Conservation (phyloP, 2,329 filamentous ascomycete species). For the Calonectria henricotiae region DNA sequence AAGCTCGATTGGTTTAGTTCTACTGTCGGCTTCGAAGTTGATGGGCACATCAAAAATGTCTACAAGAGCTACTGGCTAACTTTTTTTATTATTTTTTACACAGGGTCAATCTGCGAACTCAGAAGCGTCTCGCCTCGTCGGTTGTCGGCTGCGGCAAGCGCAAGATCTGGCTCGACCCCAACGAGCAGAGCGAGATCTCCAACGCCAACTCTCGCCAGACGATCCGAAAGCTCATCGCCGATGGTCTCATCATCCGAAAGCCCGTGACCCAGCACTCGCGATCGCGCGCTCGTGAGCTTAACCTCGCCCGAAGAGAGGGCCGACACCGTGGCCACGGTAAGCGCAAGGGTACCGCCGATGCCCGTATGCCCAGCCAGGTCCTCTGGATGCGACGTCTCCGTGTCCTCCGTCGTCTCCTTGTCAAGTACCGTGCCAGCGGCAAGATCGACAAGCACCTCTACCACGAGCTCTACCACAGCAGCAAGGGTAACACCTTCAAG, state of each 20-base stretch:
- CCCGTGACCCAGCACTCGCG: slow-evolving; percentile 99
- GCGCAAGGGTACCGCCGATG: slow-evolving; percentile 99
- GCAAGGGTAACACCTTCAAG: slow-evolving; percentile 99
- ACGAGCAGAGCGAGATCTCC: slow-evolving; percentile 99
- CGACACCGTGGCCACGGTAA: slow-evolving; percentile 99
- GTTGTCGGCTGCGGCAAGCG: slow-evolving; percentile 99
- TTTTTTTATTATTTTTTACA: slow-evolving; percentile 44
- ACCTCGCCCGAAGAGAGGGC: slow-evolving; percentile 93
- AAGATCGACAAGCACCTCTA: slow-evolving; percentile 99
- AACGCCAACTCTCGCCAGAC: slow-evolving; percentile 99
- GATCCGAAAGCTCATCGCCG: slow-evolving; percentile 98
- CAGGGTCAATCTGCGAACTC: slow-evolving; percentile 99
- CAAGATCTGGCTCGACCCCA: slow-evolving; percentile 99
- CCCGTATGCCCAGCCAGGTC: slow-evolving; percentile 98
- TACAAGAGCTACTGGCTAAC: slow-evolving; percentile 52
- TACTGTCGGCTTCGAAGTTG: slow-evolving; percentile 36
- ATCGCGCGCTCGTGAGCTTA: slow-evolving; percentile 95
- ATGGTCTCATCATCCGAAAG: slow-evolving; percentile 99
- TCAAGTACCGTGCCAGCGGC: slow-evolving; percentile 99
- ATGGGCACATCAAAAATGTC: slow-evolving; percentile 32
- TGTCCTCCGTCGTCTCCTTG: slow-evolving; percentile 98
- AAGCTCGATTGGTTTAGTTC: slow-evolving; percentile 44
- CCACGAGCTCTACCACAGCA: slow-evolving; percentile 99
- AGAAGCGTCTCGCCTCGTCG: slow-evolving; percentile 99
- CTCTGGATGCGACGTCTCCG: slow-evolving; percentile 99